phyloP scores from a whole-genome alignment of 176 grass and related monocot species.

The Tuctoria greenei region DNA sequence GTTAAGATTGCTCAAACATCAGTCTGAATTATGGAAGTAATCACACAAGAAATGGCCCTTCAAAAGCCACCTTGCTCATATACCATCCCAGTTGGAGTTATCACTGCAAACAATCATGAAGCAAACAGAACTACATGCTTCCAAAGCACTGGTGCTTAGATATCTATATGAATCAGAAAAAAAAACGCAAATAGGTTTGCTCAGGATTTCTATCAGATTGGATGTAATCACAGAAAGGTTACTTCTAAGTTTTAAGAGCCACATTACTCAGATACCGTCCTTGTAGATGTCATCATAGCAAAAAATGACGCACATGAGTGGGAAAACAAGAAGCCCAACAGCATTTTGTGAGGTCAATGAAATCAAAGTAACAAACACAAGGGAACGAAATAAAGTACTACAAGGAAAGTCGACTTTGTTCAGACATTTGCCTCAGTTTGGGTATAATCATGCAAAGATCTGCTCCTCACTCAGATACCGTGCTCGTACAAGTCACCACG shows the following conservation, averaged over 20 bases:
- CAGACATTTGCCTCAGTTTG: constrained; percentile 28
- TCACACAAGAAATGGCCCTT: constrained; percentile 1
- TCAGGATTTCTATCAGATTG: constrained; percentile 12
- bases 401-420: neutral
- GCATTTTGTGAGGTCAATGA: too few relatives aligned
- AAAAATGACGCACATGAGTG: neutral
- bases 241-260: neutral
- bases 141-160: neutral
- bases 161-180: neutral
- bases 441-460: constrained; percentile 23
- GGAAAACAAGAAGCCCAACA: neutral
- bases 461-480: constrained; percentile 17
- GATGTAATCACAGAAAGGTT: constrained; percentile 7
- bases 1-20: constrained; percentile 14
- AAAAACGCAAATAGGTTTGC: neutral
- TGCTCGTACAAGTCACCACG: constrained; percentile 7
- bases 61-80: constrained; percentile 4
- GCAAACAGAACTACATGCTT: neutral
- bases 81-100: constrained; percentile 5
- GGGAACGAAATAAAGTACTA: neutral
- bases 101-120: neutral
- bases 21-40: constrained; percentile 23
- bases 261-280: constrained; percentile 23
- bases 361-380: too few relatives aligned
- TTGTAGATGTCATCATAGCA: neutral